Evolutionary conservation across 2,329 filamentous ascomycete genomes (phyloP), one percentile per base, ranked within the genome.

Genomic region (Exophiala sp.): DNA sequence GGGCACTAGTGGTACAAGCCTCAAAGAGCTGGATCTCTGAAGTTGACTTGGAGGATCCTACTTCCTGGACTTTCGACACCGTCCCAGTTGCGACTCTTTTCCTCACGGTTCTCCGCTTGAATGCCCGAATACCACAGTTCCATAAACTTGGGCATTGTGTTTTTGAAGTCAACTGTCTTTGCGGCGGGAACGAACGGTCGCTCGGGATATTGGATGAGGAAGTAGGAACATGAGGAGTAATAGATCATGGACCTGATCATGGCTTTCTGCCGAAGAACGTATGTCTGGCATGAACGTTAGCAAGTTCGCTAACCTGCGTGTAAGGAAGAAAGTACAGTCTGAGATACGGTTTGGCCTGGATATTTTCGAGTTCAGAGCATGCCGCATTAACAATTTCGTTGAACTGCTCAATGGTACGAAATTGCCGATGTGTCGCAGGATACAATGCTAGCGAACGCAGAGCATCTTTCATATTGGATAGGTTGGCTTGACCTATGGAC

Each of bases 391-490:
- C 42, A 1, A 59, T 18, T 14, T n/a, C 29, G 10, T 51, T 21
- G 32, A 59, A 55, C 16, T 50, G 10, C 34, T 55, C 52, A 6
- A 50, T 14, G 14, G 9, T 46, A 12, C 43, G 36, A n/a, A 55
- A 6, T 5, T 50, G 21, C 21, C 53, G 49, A 33, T 40, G n/a
- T 3, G 47, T 44, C 10, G 54, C 43, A 16, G 53, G 46, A 42
- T 53, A 59, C 24, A 50, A 16, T n/a, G 36, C 45, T 12, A 59
- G 9, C 7, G 57, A 47, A 16, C 43, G 43, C 38, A 59, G 50
- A 12, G 56, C 39, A 5, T 50, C 52, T 45, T 36, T 45, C 50
- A 56, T 56, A 24, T 56, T 59, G 16, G 50, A 33, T n/a, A 59
- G 24, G 29, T 59, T 59, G 14, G 36, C 40, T 41, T 53, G 50